Evolutionary conservation across 768 basidiomycete genomes (phyloP), one percentile per base, ranked within the genome.

Genomic region (Trametes coccinea): DNA sequence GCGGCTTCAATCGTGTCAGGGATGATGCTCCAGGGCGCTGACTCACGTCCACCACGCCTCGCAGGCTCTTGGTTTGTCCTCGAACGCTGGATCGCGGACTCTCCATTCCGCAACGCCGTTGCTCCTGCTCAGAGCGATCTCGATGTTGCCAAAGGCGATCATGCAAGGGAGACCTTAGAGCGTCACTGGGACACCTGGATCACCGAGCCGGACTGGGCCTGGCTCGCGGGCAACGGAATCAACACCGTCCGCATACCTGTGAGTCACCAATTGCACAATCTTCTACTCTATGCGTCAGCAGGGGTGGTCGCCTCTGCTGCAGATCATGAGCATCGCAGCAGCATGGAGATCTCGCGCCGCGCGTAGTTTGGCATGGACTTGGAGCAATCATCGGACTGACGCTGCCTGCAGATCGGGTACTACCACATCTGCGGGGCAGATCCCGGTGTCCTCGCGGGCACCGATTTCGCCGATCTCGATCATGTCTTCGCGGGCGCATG

Each of bases 41-140:
- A 44, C 44, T 49, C 17, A 30, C 45, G 4, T 55, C 7, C 22
- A 7, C 9, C 17, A n/a, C 11, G 6, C 34, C 34, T 6, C 40
- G 30, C 61, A 90, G 88, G 89, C 0, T 86, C 83, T 6, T 90
- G 88, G 89, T 92, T 93, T 63, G 85, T 89, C 3, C 80, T 90
- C 16, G 91, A 93, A 72, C 76, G 82, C 37, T 93, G 91, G 91
- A 90, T 93, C 41, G 70, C 83, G 13, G 81, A 84, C 2, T 50
- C 71, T 0, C 88, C 88, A 0, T 93, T 86, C 67, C 75, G 72
- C 2, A 70, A 72, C 14, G 88, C 90, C 8, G 70, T 62, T 11
- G 59, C 73, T 17, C 85, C 86, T 3, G 84, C 78, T 0, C 80
- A 88, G 65, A 89, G 87, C 67, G 89, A 91, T 66, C 74, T 88